A percentile compares a stretch with the other conserved stretches of the same genome.
These are phyloP conservation scores for Nidularia pulvinata DNA, from an alignment of 768 basidiomycete species.

Conservation along the genomic window DNA sequence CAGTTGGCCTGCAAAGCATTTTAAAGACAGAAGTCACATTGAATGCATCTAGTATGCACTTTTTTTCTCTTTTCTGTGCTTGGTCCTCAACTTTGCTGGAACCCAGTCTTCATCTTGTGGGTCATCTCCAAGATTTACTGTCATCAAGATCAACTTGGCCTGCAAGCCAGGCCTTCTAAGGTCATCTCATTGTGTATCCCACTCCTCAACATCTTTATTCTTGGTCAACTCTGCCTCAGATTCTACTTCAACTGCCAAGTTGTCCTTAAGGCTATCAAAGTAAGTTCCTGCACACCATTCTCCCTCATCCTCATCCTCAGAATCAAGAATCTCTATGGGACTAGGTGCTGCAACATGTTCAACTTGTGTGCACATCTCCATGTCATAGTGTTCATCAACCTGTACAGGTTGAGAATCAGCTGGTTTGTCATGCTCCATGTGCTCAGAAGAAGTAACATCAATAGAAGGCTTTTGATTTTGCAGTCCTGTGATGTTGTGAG, in stretches of 20 bases:
- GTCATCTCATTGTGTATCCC: not conserved
- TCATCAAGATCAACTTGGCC: not conserved
- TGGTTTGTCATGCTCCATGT: too few species aligned
- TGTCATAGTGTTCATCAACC: too few species aligned
- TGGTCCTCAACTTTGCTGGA: constrained; percentile 1
- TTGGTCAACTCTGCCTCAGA: not conserved
- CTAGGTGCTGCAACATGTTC: too few species aligned
- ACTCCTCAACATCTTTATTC: not conserved
- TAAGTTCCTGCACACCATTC: not conserved
- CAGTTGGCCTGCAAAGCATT: not conserved
- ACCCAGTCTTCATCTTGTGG: constrained; percentile 5
- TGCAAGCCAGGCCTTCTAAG: not conserved
- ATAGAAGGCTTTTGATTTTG: too few species aligned
- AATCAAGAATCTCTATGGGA: too few species aligned
- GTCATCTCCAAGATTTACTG: constrained; percentile 4
- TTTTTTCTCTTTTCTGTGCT: not conserved
- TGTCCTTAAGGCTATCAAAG: not conserved
- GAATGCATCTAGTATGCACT: not conserved
- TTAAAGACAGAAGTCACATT: not conserved
- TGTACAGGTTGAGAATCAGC: too few species aligned
- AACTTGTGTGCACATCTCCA: too few species aligned
- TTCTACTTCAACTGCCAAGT: not conserved
- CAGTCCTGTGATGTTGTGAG: too few species aligned
- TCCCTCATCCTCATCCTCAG: too few species aligned
- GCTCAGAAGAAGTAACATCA: too few species aligned